Evolutionary conservation across 768 basidiomycete genomes (phyloP).

Genomic region (Phallus indusiatus): DNA sequence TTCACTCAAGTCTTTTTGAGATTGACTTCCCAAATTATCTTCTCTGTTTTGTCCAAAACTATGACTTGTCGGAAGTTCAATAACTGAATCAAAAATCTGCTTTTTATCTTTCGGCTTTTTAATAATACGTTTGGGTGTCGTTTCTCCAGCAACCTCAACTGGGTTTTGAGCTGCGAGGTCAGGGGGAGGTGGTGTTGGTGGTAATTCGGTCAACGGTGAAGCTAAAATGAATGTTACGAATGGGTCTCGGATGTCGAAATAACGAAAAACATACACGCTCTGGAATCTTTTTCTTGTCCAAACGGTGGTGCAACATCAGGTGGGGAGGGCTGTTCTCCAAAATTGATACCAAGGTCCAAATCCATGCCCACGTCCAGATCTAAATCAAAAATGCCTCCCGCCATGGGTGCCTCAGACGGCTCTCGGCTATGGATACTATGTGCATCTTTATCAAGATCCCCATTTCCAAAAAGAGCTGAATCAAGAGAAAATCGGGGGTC

Average conservation of each 20-base stretch:
- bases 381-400: conserved; percentile 30
- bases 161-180: conserved; percentile 40
- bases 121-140: conserved; percentile 29
- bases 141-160: conserved; percentile 29
- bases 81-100: conserved; percentile 84
- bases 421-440: conserved; percentile 62
- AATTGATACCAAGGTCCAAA: conserved; percentile 62
- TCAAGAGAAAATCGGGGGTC: conserved; percentile 46
- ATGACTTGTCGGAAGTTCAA: conserved; percentile 65
- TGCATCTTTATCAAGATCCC: conserved; percentile 39
- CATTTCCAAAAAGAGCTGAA: conserved; percentile 46
- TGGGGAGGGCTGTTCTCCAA: conserved; percentile 43
- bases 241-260: background rate
- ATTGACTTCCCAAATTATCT: conserved; percentile 43
- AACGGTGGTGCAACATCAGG: conserved; percentile 44
- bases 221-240: conserved; percentile 30
- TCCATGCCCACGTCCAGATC: conserved; percentile 49
- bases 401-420: conserved; percentile 46
- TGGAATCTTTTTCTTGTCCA: conserved; percentile 43
- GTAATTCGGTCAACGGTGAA: conserved; percentile 67
- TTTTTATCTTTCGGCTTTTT: conserved; percentile 64
- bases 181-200: conserved; percentile 68
- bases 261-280: conserved; percentile 48
- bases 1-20: conserved; percentile 46
- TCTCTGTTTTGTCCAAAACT: conserved; percentile 48